Evolutionary conservation across 169 alveolate genomes (phyloP).

Genomic region (Plasmodium sp.): DNA sequence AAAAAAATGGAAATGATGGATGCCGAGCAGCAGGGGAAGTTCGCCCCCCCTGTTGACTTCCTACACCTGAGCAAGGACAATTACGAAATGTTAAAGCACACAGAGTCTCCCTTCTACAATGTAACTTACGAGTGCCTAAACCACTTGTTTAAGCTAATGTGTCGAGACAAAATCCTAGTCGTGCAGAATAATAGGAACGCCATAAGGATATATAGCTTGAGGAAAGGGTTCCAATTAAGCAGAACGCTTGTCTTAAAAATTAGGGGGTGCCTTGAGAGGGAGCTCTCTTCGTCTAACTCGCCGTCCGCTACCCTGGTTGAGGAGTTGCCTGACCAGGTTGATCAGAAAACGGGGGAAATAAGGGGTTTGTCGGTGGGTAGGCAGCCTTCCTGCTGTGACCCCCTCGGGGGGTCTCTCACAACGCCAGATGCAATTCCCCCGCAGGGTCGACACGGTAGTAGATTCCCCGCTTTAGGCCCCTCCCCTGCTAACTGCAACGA

Average conservation of each 20-base stretch:
- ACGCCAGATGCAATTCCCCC: not conserved
- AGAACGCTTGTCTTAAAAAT: not conserved
- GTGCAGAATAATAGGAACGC: slow-evolving; percentile 23
- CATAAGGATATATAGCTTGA: slow-evolving; percentile 8
- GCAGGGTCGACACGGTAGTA: not conserved
- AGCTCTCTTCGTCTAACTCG: not conserved
- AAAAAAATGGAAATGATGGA: not conserved
- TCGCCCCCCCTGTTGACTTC: not conserved
- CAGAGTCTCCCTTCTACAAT: not conserved
- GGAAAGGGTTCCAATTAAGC: not conserved
- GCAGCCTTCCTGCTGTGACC: not conserved
- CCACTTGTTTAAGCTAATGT: slow-evolving; percentile 7
- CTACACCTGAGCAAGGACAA: slow-evolving; percentile 18
- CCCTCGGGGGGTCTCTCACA: not conserved
- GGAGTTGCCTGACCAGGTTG: not conserved
- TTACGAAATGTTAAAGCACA: slow-evolving; percentile 19
- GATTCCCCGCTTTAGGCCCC: not conserved
- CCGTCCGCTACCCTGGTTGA: not conserved
- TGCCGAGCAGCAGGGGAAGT: not conserved
- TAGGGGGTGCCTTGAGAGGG: not conserved
- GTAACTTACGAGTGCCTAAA: slow-evolving; percentile 15
- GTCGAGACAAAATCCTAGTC: slow-evolving; percentile 20
- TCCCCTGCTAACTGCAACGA: not conserved
- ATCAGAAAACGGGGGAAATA: not conserved
- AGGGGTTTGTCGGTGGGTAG: not conserved